Base-by-base conservation (phyloP, 441 rosid species). In the Lepidium campestre region DNA sequence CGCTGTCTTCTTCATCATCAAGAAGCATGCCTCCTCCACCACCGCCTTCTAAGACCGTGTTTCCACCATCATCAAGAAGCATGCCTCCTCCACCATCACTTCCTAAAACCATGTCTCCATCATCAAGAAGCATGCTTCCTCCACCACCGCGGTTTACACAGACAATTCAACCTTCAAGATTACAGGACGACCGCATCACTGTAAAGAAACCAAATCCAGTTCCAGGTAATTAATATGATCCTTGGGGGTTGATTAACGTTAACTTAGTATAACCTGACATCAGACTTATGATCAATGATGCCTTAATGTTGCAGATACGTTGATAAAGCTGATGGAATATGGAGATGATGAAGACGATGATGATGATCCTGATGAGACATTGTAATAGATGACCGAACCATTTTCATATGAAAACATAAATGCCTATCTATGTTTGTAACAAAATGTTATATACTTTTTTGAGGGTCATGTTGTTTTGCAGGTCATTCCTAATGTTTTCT, bases 261-360 rank as follows among this genome's bases (percentile, higher is more conserved):
- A 42, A 44, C 20, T 66, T 66, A 9, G 49, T 27, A 62, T 35
- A 34, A 34, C 14, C 10, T 57, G 44, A 19, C 20, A 15, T 44
- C 49, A 20, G 15, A 49, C 32, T 14, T 31, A 27, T 62, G 48
- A 70, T 62, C 35, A 47, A 1, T 46, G 35, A 27, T 13, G 1
- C 22, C 15, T 0, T 35, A 56, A 65, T 72, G 22, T 81, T 75
- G 67, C 91, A 85, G 99, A 91, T 73, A 94, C 99, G 39, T 80
- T 91, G 74, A 81, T 89, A 64, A 88, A 91, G 79, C 74, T 93
- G 74, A 83, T 91, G 92, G 90, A 91, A 69, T 87, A 93, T 71
- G 91, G 97, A n/a, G 92, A 93, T 5, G 98, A 90, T 19, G 98
- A 88, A 18, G 93, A 93, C 25, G 88, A 86, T 44, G 95, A 91